Base-by-base conservation (phyloP, 805 yeast species). In the Kazachstania africana region DNA sequence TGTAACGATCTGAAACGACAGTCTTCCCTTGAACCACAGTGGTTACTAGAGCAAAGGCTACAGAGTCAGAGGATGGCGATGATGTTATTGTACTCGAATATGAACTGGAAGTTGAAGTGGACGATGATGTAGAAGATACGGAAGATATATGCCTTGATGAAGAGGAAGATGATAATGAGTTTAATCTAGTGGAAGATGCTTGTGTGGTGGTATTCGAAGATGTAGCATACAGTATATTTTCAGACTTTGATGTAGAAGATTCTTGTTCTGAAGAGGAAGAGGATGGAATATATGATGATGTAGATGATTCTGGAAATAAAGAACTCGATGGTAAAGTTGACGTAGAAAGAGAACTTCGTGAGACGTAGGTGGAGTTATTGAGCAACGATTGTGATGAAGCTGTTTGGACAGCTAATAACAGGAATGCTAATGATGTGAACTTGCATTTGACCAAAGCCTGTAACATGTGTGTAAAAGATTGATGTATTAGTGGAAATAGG, bases 21-120 rank as follows among this genome's bases (percentile, higher is more conserved):
- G 62, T 52, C 5, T 52, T 47, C 4, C 59, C 53, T 18, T 50
- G 39, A 15, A 56, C 37, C 3, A 52, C 32, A 19, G 44, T 40
- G 5, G 59, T 51, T 6, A 39, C 25, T 5, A 45, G 45, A n/a
- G 34, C 30, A 16, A 18, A 28, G 5, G 38, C 26, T 21, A 38
- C 35, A 9, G 52, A 27, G 13, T 14, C 16, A 3, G 42, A 25
- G 4, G 47, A 22, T 3, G 40, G 18, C 4, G 38, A 8, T 8
- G 46, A 31, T 5, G 44, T 20, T 5, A 22, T 28, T 6, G 37
- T 24, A 12, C 32, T 8, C 10, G 36, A 27, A 10, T 6, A 6
- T 6, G 27, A 22, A 10, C 9, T 5, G 15, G 17, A 4, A 12
- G 25, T 12, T 18, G 24, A 10, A 4, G 21, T 12, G 12, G 17